Base-by-base conservation (phyloP, 169 alveolate genomes). In the Babesia caballi region DNA sequence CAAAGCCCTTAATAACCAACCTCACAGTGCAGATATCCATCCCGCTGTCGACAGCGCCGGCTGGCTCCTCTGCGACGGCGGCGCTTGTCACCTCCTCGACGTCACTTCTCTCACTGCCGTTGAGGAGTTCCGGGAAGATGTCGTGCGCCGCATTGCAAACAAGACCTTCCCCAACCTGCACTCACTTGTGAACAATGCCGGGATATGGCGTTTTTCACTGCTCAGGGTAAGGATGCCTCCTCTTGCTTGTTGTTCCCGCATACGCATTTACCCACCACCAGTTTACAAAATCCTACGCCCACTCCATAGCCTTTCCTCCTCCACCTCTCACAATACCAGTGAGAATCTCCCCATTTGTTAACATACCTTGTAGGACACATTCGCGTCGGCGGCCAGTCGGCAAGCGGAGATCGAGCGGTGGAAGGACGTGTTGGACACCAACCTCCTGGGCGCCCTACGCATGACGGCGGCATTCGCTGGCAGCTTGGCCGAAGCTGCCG, bases 101-200 rank as follows among this genome's bases (percentile, higher is more conserved):
- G 53, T 81, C 17, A 71, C 88, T 3, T 19, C 25, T 23, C 36
- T 27, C 17, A 30, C 25, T 8, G 60, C 75, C 3, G 66, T 81
- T 4, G 74, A 58, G 67, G 27, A 17, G 11, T 30, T 66, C 25
- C 38, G 44, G 14, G 30, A 30, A 17, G 42, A 30, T 15, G 38
- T 61, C 14, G 15, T 19, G 12, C 32, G 32, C 4, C 11, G 17
- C n/a, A 27, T 59, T 8, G 36, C 28, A 8, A 11, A 36, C n/a
- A 33, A 17, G 14, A 36, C 33, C 19, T 8, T 65, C 14, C 88
- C 88, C 3, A 41, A 40, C 46, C 28, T 81, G 0, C 65, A 63
- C 30, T 42, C 88, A 14, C 17, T 81, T 0, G 44, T 81, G 6
- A 81, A 81, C 50, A 81, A 81, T 42, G 83, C 88, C 8, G 88